Base-by-base conservation (phyloP, 2,329 filamentous ascomycete species). In the Penicillium palitans region DNA sequence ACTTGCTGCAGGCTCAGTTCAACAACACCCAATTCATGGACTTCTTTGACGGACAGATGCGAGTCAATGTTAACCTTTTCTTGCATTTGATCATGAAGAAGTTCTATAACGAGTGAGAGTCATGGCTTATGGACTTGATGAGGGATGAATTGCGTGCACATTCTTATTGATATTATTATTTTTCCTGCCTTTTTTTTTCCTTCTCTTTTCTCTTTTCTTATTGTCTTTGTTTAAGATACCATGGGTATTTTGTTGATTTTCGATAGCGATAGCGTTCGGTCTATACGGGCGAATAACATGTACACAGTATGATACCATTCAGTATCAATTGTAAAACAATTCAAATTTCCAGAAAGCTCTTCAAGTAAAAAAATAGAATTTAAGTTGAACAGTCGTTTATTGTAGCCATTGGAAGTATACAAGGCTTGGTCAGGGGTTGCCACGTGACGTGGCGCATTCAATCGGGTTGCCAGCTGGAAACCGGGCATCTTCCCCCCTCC, bases 21-120 rank as follows among this genome's bases (percentile, higher is more conserved):
- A 95, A 98, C 77, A 92, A 95, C 66, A 90, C 92, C 69, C 92
- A 97, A 78, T 96, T 96, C 75, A 93, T 98, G 86, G 92, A 91
- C 70, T 82, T 98, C 60, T 99, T 99, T 70, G 91, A 96, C 73
- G 89, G 88, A 53, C 88, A 88, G 55, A 82, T 97, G 72, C 88
- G 90, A 77, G 84, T 99, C 71, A 98, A 98, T 76, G 95, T 99
- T 70, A 99, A 99, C 80, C 77, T 99, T 71, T 86, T 99, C 78
- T 82, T 99, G 81, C 95, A 99, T 83, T 81, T 98, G 76, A 85
- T 99, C 67, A 98, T 98, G 82, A 96, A 96, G 85, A 99, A 99
- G 83, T 99, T 99, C 77, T 99, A 99, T 69, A 81, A 81, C 65
- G 78, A 80, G 66, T 79, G 62, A 74, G 63, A 40, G 42, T 61